These are phyloP conservation scores for Nematocida minor DNA, from an alignment of 371 early-diverging fungal species.

Conservation along the genomic window DNA sequence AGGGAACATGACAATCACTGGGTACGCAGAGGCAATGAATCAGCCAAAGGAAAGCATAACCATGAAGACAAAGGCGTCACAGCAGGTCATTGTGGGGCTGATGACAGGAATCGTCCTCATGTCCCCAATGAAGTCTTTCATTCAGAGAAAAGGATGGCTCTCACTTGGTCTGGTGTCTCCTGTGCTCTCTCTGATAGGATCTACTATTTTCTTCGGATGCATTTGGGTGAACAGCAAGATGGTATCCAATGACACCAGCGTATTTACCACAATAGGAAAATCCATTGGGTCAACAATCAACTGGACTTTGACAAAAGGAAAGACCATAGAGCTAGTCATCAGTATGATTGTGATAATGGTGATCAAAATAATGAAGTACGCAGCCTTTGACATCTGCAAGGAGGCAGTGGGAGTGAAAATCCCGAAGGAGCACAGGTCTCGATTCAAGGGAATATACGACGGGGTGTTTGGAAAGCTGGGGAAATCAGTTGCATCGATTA, in stretches of 20 bases:
- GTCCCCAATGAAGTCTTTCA: conserved; percentile 58
- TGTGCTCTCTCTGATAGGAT: conserved; percentile 39
- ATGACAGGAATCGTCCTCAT: conserved; percentile 60
- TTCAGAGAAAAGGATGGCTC: conserved; percentile 60
- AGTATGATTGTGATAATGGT: conserved; percentile 21
- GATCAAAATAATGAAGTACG: conserved; percentile 63
- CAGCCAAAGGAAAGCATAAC: conserved; percentile 36
- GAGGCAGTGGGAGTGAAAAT: conserved; percentile 63
- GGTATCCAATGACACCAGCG: neutral
- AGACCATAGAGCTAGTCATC: neutral
- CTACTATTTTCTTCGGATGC: conserved; percentile 3
- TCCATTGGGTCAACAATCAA: neutral
- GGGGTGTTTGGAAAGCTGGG: conserved; percentile 64
- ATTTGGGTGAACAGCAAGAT: neutral
- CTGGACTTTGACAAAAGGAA: neutral
- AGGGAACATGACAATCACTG: conserved; percentile 51
- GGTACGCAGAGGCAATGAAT: neutral
- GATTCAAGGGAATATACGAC: conserved; percentile 63
- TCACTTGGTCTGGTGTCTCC: conserved; percentile 62
- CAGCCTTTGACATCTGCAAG: conserved; percentile 63
- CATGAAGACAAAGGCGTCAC: conserved; percentile 46
- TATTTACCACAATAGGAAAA: neutral
- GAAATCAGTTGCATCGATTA: conserved; percentile 56
- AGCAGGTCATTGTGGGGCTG: conserved; percentile 57
- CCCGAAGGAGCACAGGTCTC: conserved; percentile 50